Base-by-base conservation (phyloP, 2,329 filamentous ascomycete genomes). In the Botrytis sinoallii region DNA sequence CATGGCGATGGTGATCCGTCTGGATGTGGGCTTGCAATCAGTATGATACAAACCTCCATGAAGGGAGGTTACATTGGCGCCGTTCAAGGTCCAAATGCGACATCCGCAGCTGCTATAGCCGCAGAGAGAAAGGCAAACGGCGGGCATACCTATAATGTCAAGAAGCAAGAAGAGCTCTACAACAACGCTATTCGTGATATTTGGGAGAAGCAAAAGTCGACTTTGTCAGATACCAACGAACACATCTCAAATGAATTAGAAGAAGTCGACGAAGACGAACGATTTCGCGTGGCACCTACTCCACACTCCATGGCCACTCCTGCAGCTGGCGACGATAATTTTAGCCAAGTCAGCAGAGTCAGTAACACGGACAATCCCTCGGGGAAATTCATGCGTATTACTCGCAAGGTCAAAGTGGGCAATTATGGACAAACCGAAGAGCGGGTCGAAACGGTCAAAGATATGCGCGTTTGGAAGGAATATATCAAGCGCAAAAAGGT, bases 11-110 rank as follows among this genome's bases (percentile, higher is more conserved):
- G 96, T 73, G 96, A 99, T 81, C 96, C 96, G 5, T 97, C 95
- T 0, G 94, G 94, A 38, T 92, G 95, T 79, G 96, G 96, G 2
- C 90, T 98, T 74, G 96, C 93, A 3, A 97, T 98, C 85, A 98
- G 93, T 81, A 98, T 99, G 82, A 95, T 99, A 82, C 94, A 96
- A 80, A 98, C 95, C 0, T 97, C 94, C 1, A 99, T 99, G 96
- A 99, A 99, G 83, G 96, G 96, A 75, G 96, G 96, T 0, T 99
- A 90, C 75, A 88, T 98, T 82, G 93, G 95, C 80, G 92, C 94
- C 32, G 89, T 97, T 40, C 88, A 89, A 74, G 89, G 89, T 3
- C 89, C 89, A 4, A 83, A 89, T 57, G 88, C 89, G 12, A 91
- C 89, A 4, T 90, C 89, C 16, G 94, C 94, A 42, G 94, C 97